Evolutionary conservation across 495 filamentous ascomycete species (phyloP).

Genomic region (Lophiostoma macrostomum): DNA sequence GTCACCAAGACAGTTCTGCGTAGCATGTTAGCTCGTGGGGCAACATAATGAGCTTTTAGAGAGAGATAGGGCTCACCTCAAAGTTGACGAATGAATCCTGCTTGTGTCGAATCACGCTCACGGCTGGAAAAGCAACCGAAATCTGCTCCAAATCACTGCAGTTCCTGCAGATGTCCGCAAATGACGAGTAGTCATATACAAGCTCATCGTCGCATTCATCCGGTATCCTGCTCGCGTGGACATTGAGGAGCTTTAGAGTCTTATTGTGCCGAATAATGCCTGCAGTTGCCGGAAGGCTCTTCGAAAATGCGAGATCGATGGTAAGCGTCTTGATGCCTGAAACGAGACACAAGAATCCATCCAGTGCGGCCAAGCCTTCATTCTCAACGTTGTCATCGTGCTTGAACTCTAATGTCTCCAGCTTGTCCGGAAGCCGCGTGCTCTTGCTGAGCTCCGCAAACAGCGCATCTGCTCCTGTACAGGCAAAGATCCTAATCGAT

Average conservation of each 20-base stretch:
- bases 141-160: conserved; percentile 39
- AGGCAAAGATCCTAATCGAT: conserved; percentile 35
- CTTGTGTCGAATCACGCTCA: conserved; percentile 32
- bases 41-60: too few relatives aligned
- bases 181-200: conserved; percentile 36
- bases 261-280: conserved; percentile 39
- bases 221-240: conserved; percentile 30
- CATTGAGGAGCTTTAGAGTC: conserved; percentile 38
- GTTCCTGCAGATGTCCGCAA: conserved; percentile 39
- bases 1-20: conserved; percentile 29
- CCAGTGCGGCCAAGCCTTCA: conserved; percentile 40
- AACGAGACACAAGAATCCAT: conserved; percentile 42
- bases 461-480: conserved; percentile 40
- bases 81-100: conserved; percentile 35
- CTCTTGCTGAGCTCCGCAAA: conserved; percentile 42
- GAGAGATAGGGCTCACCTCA: conserved; percentile 27
- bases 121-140: conserved; percentile 36
- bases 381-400: conserved; percentile 43
- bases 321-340: conserved; percentile 39
- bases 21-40: too few relatives aligned
- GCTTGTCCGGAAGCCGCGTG: conserved; percentile 36
- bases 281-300: conserved; percentile 36
- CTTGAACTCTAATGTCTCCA: conserved; percentile 38
- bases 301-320: conserved; percentile 36
- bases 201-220: conserved; percentile 37